phyloP scores from a whole-genome alignment of 208 protist species.

The Leishmania tropica region DNA sequence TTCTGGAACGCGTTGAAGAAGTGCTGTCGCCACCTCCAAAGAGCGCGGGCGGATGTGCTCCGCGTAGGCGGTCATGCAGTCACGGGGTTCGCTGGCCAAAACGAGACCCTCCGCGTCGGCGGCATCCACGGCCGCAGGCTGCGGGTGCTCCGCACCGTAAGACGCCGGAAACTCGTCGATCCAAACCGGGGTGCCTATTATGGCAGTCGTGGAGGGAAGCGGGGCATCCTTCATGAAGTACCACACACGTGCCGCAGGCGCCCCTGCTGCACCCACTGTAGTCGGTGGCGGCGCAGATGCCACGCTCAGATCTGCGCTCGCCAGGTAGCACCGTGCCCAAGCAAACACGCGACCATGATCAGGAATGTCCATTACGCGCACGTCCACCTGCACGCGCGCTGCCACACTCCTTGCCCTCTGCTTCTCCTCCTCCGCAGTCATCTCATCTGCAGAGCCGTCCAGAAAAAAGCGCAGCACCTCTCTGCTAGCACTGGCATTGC shows the following conservation, averaged over 20 bases:
- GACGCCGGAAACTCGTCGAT: conserved; percentile 23
- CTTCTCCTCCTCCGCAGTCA: conserved; percentile 14
- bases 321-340: conserved; percentile 18
- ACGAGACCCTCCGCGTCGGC: background rate
- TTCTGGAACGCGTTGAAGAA: conserved; percentile 16
- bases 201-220: conserved; percentile 9
- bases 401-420: conserved; percentile 10
- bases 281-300: background rate
- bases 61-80: conserved; percentile 2
- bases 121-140: background rate
- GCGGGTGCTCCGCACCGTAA: background rate
- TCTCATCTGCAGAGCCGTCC: background rate
- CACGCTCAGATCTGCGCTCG: background rate
- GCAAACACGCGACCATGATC: conserved; percentile 34
- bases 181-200: conserved; percentile 23
- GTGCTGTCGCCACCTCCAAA: conserved; percentile 18
- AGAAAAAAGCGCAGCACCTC: conserved; percentile 25
- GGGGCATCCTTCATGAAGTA: conserved; percentile 35
- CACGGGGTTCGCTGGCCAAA: background rate
- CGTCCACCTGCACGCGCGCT: conserved; percentile 20
- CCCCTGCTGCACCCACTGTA: background rate
- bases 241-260: conserved; percentile 34
- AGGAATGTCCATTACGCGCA: conserved; percentile 34
- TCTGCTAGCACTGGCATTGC: conserved; percentile 13
- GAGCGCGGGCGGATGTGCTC: conserved; percentile 21